A percentile compares a stretch with the other conserved stretches of the same genome.
Conservation (phyloP, 768 basidiomycete genomes). For the Gymnopilus dilepis region DNA sequence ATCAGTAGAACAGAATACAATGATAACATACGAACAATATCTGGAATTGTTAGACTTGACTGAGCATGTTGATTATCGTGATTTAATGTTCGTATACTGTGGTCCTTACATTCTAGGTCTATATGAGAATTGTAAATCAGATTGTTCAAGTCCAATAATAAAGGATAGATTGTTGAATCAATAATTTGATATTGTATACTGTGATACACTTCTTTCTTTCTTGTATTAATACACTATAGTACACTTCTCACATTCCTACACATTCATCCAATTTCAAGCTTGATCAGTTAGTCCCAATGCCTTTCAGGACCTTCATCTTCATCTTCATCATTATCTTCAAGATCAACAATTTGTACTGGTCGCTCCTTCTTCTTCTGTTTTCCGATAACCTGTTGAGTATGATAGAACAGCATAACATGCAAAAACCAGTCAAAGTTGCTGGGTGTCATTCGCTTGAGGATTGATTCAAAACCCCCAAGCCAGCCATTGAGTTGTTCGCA, state of each 20-base stretch:
- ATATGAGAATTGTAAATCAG: too few species aligned
- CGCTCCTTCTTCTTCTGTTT: not conserved
- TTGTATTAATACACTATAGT: not conserved
- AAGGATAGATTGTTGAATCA: too few species aligned
- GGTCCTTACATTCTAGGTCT: too few species aligned
- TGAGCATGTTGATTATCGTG: too few species aligned
- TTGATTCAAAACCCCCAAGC: slow-evolving; percentile 22
- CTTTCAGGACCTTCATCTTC: not conserved
- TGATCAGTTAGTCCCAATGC: not conserved
- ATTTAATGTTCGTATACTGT: too few species aligned
- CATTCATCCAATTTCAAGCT: not conserved
- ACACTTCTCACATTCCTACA: not conserved
- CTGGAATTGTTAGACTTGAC: too few species aligned
- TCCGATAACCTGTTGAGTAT: not conserved
- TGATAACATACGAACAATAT: too few species aligned
- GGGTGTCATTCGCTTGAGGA: slow-evolving; percentile 30
- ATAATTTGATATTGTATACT: not conserved
- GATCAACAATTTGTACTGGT: not conserved
- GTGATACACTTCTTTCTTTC: not conserved
- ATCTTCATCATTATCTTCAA: not conserved
- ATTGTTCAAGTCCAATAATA: too few species aligned
- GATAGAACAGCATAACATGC: slow-evolving; percentile 5
- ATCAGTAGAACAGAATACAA: too few species aligned
- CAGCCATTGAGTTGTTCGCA: not conserved
- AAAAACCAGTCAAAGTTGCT: slow-evolving; percentile 29